phyloP scores from a whole-genome alignment of 225 moss, liverwort and hornwort species.

The Takakia lepidozioides region DNA sequence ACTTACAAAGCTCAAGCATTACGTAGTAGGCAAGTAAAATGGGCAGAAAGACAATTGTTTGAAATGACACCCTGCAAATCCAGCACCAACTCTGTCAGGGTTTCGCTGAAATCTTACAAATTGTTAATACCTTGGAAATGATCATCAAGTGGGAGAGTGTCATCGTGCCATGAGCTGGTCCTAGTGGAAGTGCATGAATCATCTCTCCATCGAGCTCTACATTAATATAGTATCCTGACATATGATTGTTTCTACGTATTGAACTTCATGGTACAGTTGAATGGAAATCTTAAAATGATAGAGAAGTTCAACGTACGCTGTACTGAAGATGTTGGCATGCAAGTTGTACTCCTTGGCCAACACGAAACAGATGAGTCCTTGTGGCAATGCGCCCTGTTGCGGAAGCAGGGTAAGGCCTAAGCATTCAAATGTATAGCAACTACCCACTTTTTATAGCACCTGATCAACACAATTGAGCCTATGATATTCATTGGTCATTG shows the following conservation, averaged over 20 bases:
- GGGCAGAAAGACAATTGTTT: constrained; percentile 69
- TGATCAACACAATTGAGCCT: too few relatives aligned
- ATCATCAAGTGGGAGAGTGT: not conserved
- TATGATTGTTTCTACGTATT: not conserved
- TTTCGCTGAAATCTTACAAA: too few relatives aligned
- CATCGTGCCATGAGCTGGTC: too few relatives aligned
- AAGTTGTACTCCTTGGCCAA: constrained; percentile 62
- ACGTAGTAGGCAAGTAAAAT: constrained; percentile 55
- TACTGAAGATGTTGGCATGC: constrained; percentile 37
- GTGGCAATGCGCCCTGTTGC: too few relatives aligned
- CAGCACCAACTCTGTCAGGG: too few relatives aligned
- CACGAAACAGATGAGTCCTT: too few relatives aligned
- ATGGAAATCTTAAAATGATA: not conserved
- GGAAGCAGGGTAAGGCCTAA: too few relatives aligned
- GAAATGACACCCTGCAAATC: constrained; percentile 56
- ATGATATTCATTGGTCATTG: too few relatives aligned
- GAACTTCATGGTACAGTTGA: not conserved
- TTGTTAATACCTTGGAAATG: not conserved
- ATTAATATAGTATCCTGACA: not conserved
- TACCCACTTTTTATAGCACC: too few relatives aligned
- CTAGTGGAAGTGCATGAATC: not conserved
- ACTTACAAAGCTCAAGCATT: constrained; percentile 22
- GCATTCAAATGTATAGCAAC: too few relatives aligned
- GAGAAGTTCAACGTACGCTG: constrained; percentile 79
- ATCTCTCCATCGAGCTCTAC: not conserved